Conservation (phyloP, 208 protist species). For the Trypanosoma avium region DNA sequence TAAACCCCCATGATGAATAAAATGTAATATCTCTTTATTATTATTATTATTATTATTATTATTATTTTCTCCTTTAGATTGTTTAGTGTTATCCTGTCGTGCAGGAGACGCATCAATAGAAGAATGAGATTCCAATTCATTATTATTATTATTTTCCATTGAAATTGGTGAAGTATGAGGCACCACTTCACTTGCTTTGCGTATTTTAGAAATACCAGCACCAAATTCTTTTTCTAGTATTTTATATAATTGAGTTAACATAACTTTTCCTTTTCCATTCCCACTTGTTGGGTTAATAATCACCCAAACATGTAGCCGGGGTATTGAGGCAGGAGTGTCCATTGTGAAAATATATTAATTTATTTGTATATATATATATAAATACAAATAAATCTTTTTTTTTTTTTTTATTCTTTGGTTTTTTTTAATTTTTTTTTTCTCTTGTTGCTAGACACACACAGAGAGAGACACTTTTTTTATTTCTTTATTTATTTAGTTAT, state of each 20-base stretch:
- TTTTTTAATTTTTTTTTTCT: too few species aligned
- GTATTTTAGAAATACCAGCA: not conserved
- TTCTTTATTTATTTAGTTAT: too few species aligned
- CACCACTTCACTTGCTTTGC: not conserved
- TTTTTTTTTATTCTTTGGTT: too few species aligned
- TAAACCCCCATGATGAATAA: not conserved
- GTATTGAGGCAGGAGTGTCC: too few species aligned
- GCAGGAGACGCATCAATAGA: not conserved
- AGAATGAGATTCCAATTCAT: not conserved
- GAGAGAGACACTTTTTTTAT: too few species aligned
- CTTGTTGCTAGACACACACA: too few species aligned
- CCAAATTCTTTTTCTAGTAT: conserved; percentile 11
- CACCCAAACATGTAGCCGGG: conserved; percentile 50
- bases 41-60: not conserved
- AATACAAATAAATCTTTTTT: too few species aligned
- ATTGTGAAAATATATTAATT: too few species aligned
- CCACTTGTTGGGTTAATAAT: conserved; percentile 69
- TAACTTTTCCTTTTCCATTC: conserved; percentile 27
- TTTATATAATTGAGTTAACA: conserved; percentile 13
- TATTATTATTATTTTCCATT: not conserved
- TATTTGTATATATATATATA: too few species aligned
- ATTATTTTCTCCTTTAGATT: not conserved
- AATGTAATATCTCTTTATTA: not conserved
- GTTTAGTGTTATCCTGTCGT: too few species aligned
- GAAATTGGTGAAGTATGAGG: not conserved